phyloP scores from a whole-genome alignment of 1,284 basidiomycete species.

The Microbotryum saponariae region DNA sequence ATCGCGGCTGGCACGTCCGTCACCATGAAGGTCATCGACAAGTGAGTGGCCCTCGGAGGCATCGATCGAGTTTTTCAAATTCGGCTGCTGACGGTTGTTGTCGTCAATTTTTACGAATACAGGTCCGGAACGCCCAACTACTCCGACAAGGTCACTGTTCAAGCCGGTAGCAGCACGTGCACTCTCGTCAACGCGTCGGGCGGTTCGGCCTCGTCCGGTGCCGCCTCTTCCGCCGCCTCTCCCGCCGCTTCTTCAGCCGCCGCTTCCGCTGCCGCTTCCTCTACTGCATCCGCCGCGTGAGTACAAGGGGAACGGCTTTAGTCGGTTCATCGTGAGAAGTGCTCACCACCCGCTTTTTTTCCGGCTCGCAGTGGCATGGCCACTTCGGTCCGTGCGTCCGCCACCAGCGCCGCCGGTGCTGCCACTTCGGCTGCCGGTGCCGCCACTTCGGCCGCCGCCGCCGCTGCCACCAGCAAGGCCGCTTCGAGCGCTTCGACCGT shows the following conservation, averaged over 20 bases:
- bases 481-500: not conserved
- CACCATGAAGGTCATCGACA: constrained; percentile 38
- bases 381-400: not conserved
- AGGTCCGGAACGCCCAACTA: too few species aligned
- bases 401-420: not conserved
- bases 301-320: not conserved
- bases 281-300: not conserved
- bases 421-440: not conserved
- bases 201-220: constrained; percentile 1
- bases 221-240: not conserved
- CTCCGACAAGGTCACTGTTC: constrained; percentile 7
- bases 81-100: not conserved
- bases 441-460: not conserved
- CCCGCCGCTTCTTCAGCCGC: not conserved
- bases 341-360: not conserved
- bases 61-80: constrained; percentile 12
- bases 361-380: not conserved
- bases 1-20: constrained; percentile 37
- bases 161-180: constrained; percentile 12
- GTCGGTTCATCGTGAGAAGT: not conserved
- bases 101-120: not conserved
- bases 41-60: constrained; percentile 9
- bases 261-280: not conserved
- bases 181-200: constrained; percentile 6
- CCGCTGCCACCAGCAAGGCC: not conserved